These are phyloP conservation scores for Ogataea parapolymorpha DNA, from an alignment of 805 yeast species.

Conservation along the genomic window DNA sequence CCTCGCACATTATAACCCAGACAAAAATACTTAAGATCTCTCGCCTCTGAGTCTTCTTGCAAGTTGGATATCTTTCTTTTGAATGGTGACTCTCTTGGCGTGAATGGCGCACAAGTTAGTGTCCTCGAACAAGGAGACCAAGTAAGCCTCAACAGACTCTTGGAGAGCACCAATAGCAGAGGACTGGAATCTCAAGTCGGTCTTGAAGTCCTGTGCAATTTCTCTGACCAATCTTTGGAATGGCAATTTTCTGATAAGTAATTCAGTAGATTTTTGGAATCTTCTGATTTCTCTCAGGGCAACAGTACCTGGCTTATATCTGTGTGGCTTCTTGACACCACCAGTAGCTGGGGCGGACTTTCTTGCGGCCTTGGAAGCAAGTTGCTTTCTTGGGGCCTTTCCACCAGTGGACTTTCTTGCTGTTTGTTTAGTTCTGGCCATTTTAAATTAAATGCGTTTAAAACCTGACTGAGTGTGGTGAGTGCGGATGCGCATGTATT, in stretches of 20 bases:
- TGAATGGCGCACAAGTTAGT: conserved; percentile 98
- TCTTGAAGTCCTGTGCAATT: conserved; percentile 91
- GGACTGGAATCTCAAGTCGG: conserved; percentile 94
- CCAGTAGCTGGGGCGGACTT: conserved; percentile 89
- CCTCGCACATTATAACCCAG: conserved; percentile 10
- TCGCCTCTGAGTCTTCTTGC: conserved; percentile 98
- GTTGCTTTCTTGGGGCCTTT: conserved; percentile 93
- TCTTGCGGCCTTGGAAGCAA: conserved; percentile 91
- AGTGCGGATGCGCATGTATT: conserved; percentile 9
- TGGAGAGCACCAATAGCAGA: conserved; percentile 97
- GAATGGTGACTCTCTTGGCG: conserved; percentile 98
- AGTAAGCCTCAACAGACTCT: conserved; percentile 98
- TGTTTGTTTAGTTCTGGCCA: conserved; percentile 94
- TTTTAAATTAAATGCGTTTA: conserved; percentile 31
- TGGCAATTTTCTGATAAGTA: conserved; percentile 92
- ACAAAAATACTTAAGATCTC: conserved; percentile 55
- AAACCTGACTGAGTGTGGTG: conserved; percentile 3
- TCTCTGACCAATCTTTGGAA: conserved; percentile 97
- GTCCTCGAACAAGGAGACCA: conserved; percentile 94
- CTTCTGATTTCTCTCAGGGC: conserved; percentile 96
- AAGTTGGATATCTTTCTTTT: conserved; percentile 96
- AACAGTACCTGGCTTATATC: conserved; percentile 96
- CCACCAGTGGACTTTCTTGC: conserved; percentile 96
- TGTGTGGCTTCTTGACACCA: conserved; percentile 93
- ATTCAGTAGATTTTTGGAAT: conserved; percentile 94